Conservation (phyloP, 2,329 filamentous ascomycete species). For the Taxawa tesnikishii region DNA sequence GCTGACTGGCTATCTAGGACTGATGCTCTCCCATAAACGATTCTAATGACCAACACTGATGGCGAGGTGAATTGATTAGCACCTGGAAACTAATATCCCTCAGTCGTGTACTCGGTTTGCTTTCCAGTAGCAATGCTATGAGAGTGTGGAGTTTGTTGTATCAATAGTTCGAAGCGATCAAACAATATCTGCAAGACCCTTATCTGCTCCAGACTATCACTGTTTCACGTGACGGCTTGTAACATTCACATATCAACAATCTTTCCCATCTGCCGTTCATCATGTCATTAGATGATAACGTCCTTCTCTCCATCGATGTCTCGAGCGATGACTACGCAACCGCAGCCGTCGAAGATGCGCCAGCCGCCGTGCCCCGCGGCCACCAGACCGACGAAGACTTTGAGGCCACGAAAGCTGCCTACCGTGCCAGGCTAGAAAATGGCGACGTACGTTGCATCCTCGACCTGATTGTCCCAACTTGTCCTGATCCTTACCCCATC, state of each 20-base stretch:
- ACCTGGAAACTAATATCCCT: too few species aligned
- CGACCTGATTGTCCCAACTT: neutral
- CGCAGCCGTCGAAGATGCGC: constrained; percentile 15
- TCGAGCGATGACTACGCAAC: constrained; percentile 19
- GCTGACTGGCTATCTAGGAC: too few species aligned
- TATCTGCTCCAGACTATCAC: neutral
- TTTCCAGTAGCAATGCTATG: too few species aligned
- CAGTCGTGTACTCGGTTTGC: too few species aligned
- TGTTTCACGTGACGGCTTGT: neutral
- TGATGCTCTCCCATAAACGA: too few species aligned
- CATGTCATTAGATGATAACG: constrained; percentile 4
- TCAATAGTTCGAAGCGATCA: constrained; percentile 4
- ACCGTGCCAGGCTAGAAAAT: constrained; percentile 17
- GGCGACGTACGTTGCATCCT: constrained; percentile 13
- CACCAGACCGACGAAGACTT: constrained; percentile 21
- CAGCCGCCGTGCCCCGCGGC: constrained; percentile 14
- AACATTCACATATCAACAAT: neutral
- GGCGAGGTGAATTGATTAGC: too few species aligned
- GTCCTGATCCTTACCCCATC: too few species aligned
- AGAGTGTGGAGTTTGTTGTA: neutral
- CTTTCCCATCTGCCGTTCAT: neutral
- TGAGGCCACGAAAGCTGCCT: constrained; percentile 15
- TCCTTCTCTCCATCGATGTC: constrained; percentile 15
- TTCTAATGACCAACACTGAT: too few species aligned
- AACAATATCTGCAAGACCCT: too few species aligned